These are phyloP conservation scores for Amylostereum areolatum DNA, from an alignment of 1,284 basidiomycete species.

Conservation along the genomic window DNA sequence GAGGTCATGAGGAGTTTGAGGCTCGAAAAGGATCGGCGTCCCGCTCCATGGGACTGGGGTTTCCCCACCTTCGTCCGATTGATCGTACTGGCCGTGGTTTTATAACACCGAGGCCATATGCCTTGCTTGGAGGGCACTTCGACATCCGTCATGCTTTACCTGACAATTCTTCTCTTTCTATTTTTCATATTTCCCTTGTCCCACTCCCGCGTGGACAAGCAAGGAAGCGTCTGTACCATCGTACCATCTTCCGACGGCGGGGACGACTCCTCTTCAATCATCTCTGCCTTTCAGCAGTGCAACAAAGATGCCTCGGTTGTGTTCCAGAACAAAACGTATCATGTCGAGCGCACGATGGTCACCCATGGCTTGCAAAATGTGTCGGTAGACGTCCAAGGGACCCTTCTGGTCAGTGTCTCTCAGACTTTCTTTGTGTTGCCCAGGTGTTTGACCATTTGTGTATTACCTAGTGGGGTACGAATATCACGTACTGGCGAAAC, in stretches of 20 bases:
- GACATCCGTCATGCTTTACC: too few species aligned
- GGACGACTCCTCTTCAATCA: conserved; percentile 25
- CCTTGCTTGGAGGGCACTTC: too few species aligned
- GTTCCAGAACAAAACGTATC: conserved; percentile 21
- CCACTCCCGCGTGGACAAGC: too few species aligned
- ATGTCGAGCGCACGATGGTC: conserved; percentile 24
- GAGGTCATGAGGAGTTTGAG: too few species aligned
- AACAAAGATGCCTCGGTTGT: conserved; percentile 17
- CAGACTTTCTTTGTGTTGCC: background rate
- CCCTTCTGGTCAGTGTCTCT: conserved; percentile 20
- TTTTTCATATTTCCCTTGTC: too few species aligned
- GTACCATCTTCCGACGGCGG: conserved; percentile 17
- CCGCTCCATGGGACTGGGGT: too few species aligned
- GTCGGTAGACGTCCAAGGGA: conserved; percentile 22
- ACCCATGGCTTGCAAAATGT: conserved; percentile 25
- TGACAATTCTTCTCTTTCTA: too few species aligned
- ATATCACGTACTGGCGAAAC: conserved; percentile 25
- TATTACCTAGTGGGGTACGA: conserved; percentile 22
- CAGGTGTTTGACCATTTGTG: background rate
- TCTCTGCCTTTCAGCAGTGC: conserved; percentile 22
- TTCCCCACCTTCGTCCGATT: too few species aligned
- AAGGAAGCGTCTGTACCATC: conserved; percentile 17
- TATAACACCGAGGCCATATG: too few species aligned
- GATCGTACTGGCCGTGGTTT: too few species aligned
- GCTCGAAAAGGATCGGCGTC: too few species aligned